Conservation (phyloP, 2,329 filamentous ascomycete genomes). For the Bipolaris gigantea region DNA sequence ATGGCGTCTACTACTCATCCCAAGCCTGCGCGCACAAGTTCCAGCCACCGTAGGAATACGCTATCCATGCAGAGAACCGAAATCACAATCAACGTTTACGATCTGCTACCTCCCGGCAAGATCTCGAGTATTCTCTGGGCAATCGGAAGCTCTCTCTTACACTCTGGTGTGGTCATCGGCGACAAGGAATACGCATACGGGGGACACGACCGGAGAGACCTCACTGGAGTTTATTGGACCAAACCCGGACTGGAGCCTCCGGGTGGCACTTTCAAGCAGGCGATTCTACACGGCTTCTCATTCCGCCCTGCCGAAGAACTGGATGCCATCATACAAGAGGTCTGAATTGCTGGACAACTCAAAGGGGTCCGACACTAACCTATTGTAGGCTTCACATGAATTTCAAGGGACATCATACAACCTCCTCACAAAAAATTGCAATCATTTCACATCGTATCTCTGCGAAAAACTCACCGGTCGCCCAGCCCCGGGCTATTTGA, state of each 20-base stretch:
- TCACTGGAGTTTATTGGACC: conserved; percentile 84
- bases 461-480: conserved; percentile 72
- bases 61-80: conserved; percentile 72
- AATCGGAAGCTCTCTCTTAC: conserved; percentile 74
- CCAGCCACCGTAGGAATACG: conserved; percentile 62
- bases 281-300: conserved; percentile 79
- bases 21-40: conserved; percentile 47
- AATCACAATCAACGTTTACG: conserved; percentile 76
- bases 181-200: conserved; percentile 83
- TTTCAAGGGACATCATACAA: conserved; percentile 80
- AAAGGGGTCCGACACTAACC: conserved; percentile 15
- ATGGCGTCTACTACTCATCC: conserved; percentile 40
- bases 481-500: conserved; percentile 74
- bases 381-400: conserved; percentile 62
- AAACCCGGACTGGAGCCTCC: conserved; percentile 71
- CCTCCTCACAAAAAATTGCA: conserved; percentile 81
- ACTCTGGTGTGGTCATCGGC: conserved; percentile 81
- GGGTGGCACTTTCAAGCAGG: conserved; percentile 73
- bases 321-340: conserved; percentile 65
- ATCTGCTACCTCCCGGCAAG: conserved; percentile 74
- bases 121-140: conserved; percentile 78
- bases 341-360: conserved; percentile 8
- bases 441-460: conserved; percentile 80
- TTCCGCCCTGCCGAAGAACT: conserved; percentile 70
- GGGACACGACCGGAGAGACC: conserved; percentile 69